These are phyloP conservation scores for Aspergillus uvarum DNA, from an alignment of 2,329 filamentous ascomycete genomes.

Conservation along the genomic window DNA sequence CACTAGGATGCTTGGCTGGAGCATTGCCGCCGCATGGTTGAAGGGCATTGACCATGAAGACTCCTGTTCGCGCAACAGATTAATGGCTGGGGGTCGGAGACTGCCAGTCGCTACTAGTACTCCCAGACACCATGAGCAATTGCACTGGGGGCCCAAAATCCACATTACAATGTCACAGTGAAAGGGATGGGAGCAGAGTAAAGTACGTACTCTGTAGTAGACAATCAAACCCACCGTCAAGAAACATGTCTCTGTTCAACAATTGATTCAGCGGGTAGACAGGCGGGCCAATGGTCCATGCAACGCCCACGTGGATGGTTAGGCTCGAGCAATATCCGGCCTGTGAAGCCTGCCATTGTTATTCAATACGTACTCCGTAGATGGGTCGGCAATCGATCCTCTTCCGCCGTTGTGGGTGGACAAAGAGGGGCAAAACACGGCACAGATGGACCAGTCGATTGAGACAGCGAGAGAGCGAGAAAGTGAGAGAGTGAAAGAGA, in stretches of 20 bases:
- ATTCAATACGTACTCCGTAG: too few relatives aligned
- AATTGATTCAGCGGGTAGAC: background rate
- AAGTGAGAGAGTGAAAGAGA: background rate
- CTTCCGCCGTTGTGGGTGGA: background rate
- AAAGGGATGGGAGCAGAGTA: background rate
- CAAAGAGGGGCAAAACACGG: constrained; percentile 1
- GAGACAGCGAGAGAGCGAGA: too few relatives aligned
- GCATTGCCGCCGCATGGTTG: background rate
- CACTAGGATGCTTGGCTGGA: background rate
- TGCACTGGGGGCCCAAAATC: background rate
- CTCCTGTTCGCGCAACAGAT: background rate
- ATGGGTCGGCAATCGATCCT: too few relatives aligned
- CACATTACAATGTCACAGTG: too few relatives aligned
- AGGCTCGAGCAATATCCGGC: constrained; percentile 4
- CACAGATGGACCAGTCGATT: background rate
- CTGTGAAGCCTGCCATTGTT: background rate
- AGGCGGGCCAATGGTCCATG: constrained; percentile 14
- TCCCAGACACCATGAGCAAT: too few relatives aligned
- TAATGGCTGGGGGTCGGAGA: background rate
- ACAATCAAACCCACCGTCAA: background rate
- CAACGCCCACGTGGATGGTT: constrained; percentile 20
- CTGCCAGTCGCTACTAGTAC: too few relatives aligned
- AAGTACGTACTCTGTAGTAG: background rate
- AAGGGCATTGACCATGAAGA: background rate
- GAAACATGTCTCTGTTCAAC: background rate